These are phyloP conservation scores for Herpetomonas samuelpessoai DNA, from an alignment of 208 protist species.

Conservation along the genomic window DNA sequence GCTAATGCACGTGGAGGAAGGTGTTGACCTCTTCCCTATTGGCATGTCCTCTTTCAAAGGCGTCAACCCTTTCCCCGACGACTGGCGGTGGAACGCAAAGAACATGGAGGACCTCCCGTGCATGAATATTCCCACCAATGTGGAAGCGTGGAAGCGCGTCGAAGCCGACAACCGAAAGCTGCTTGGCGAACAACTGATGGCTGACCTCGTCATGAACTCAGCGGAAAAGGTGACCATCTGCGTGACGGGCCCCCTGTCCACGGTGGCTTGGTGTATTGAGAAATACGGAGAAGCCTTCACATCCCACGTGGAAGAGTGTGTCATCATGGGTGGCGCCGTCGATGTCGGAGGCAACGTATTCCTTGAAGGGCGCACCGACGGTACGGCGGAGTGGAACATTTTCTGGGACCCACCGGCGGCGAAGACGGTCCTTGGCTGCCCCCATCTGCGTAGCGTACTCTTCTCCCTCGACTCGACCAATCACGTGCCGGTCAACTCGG, in stretches of 20 bases:
- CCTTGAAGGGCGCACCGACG: constrained; percentile 56
- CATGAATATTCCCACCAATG: constrained; percentile 62
- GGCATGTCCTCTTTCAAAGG: constrained; percentile 63
- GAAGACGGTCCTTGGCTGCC: constrained; percentile 61
- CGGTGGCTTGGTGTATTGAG: constrained; percentile 81
- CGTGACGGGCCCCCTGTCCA: constrained; percentile 85
- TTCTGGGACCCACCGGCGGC: constrained; percentile 85
- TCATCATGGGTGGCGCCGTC: constrained; percentile 89
- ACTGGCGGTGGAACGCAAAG: constrained; percentile 78
- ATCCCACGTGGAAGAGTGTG: constrained; percentile 76
- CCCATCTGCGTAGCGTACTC: constrained; percentile 43
- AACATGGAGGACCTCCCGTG: constrained; percentile 87
- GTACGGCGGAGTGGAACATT: constrained; percentile 89
- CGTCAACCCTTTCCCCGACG: constrained; percentile 80
- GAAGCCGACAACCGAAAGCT: constrained; percentile 39
- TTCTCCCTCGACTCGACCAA: constrained; percentile 89
- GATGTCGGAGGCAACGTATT: constrained; percentile 86
- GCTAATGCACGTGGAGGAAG: constrained; percentile 48
- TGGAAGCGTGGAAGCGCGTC: constrained; percentile 43
- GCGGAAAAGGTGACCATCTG: constrained; percentile 78
- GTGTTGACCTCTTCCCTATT: constrained; percentile 60
- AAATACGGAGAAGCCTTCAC: constrained; percentile 74
- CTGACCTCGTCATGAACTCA: constrained; percentile 72
- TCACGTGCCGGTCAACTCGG: constrained; percentile 67
- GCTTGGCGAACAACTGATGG: constrained; percentile 76